Base-by-base conservation (phyloP, 805 yeast genomes). In the Vanderwaltozyma yarrowii region DNA sequence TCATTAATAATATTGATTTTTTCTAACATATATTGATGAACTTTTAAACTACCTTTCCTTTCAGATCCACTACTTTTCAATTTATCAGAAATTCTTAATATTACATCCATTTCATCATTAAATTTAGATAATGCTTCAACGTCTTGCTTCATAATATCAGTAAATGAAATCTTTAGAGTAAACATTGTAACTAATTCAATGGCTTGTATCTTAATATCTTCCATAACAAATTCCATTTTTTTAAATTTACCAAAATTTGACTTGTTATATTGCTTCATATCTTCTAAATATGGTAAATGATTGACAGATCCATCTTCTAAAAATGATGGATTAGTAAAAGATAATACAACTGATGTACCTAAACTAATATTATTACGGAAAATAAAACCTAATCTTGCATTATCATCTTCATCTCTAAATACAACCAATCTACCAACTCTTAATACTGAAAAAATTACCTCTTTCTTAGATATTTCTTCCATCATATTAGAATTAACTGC, bases 351-450 rank as follows among this genome's bases (percentile, higher is more conserved):
- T n/a, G 50, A 43, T 2, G 50, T 41, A 13, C 46, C 47, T 21
- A 44, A 46, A 30, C 45, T 54, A 21, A 52, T 44, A 34, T 47
- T 49, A 32, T 45, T 49, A 51, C 67, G 74, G 28, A 73, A 64
- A 19, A 79, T 60, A 39, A 80, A 69, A 5, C 87, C 94, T 14
- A 58, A 35, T 36, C 52, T 51, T 9, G 46, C 48, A 13, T 58
- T 54, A 4, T 60, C 68, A 6, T 63, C 52, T 5, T 56, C 55
- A 50, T 77, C 79, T 42, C 74, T 67, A 55, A 64, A 85, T 5
- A 78, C 66, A 37, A 83, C 50, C 35, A 81, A 52, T 42, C 80
- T 65, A 2, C 88, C 89, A 2, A 60, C 52, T 38, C 60, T 65
- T 36, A 82, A 58, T 15, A 68, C 59, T 25, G 66, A 65, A 38